Percentiles rank a stretch among this genome's conserved stretches.
Conservation (phyloP, 805 yeast genomes). For the Sugiyamaella smithiae region DNA sequence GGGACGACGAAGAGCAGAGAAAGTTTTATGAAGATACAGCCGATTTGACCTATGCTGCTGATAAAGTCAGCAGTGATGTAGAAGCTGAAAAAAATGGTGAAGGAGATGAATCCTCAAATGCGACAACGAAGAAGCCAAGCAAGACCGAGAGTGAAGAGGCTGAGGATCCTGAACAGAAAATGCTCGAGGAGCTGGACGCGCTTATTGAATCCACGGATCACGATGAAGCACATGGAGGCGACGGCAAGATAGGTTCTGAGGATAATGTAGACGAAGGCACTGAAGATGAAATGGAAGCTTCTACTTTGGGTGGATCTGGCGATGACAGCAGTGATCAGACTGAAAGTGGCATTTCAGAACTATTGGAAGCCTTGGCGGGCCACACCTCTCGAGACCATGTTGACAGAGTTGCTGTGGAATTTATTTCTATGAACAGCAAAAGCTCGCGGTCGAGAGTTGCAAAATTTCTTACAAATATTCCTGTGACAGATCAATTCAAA, state of each 20-base stretch:
- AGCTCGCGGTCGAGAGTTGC: conserved; percentile 64
- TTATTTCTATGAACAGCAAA: conserved; percentile 54
- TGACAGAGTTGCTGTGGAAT: conserved; percentile 35
- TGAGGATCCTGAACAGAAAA: conserved; percentile 19
- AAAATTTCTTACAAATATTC: conserved; percentile 50
- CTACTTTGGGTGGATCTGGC: conserved; percentile 32
- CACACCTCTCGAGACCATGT: conserved; percentile 26
- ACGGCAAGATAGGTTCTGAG: conserved; percentile 37
- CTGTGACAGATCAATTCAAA: conserved; percentile 36
- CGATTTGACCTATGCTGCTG: conserved; percentile 43
- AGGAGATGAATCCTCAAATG: conserved; percentile 44
- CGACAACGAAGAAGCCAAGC: conserved; percentile 13
- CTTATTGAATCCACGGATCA: conserved; percentile 41
- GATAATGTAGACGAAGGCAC: conserved; percentile 34
- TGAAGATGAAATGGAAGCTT: background rate
- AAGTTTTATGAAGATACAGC: conserved; percentile 70
- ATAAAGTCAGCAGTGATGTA: conserved; percentile 32
- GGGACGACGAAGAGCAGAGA: conserved; percentile 68
- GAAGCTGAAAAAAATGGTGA: conserved; percentile 45
- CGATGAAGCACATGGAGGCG: conserved; percentile 32
- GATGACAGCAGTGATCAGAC: conserved; percentile 34
- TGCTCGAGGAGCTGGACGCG: conserved; percentile 6
- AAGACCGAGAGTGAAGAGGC: conserved; percentile 45
- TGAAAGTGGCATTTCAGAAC: conserved; percentile 27
- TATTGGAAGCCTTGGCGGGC: conserved; percentile 18